Evolutionary conservation across 495 filamentous ascomycete genomes (phyloP), one percentile per base, ranked within the genome.

Genomic region (Corynascus novoguineensis): DNA sequence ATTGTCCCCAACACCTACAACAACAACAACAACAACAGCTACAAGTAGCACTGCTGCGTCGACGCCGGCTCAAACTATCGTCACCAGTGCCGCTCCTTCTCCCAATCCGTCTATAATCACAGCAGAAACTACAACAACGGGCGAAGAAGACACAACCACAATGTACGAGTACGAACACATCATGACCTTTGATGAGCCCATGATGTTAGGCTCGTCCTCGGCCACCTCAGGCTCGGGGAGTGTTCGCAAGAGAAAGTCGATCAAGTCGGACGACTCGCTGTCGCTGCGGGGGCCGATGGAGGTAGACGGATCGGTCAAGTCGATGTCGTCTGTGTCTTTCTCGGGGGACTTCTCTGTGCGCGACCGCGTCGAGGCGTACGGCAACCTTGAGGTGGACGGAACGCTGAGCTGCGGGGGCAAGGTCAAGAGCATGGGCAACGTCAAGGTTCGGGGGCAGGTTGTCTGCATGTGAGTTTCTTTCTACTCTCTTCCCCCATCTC

Each of bases 391-490:
- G 22, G 29, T 73, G 19, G 57, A 59, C 35, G 71, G 71, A 53
- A 66, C 60, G 22, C 24, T 73, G 52, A 68, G 51, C 8, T 70
- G 68, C 59, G 25, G 66, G 8, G 67, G 70, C 48, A 71, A 71
- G 57, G 64, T 73, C 47, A 74, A 73, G 57, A 71, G 66, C 27
- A 71, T 70, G 62, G 71, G 71, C 25, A 71, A 73, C 57, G 64
- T 74, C 1, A 74, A 64, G 48, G 57, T 74, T 27, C 58, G 54
- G 6, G 71, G 71, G 22, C 17, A 5, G 9, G 55, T 29, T 29
- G 37, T 58, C 47, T 58, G 55, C 48, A 42, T 40, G 54, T 57
- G 28, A 65, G 53, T 58, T 63, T 38, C 32, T 44, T 57, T 52
- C 52, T 28, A 21, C 12, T 42, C 32, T 53, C 2, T 50, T 22